Conservation (phyloP, 306 rosid genomes). For the Glycine latifolia region DNA sequence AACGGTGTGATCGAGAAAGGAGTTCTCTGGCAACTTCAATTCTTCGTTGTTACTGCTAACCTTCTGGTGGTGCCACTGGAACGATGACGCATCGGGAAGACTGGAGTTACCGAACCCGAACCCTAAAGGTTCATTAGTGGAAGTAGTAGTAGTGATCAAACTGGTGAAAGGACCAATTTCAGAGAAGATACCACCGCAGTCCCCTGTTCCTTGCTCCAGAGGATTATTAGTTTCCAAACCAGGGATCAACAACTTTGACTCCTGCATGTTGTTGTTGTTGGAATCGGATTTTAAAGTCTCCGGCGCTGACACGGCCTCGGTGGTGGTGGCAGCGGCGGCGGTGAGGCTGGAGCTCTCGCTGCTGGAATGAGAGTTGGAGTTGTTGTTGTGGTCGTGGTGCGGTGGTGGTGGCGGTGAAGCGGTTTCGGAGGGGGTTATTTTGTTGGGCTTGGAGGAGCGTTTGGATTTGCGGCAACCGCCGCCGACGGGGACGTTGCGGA, state of each 20-base stretch:
- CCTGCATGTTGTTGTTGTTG: conserved; percentile 40
- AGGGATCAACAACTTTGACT: conserved; percentile 45
- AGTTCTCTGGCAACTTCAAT: conserved; percentile 36
- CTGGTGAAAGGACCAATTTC: conserved; percentile 80
- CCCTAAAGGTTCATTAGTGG: conserved; percentile 64
- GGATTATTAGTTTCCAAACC: conserved; percentile 26
- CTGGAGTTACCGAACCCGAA: conserved; percentile 54
- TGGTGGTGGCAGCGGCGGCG: no score
- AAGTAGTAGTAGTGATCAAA: conserved; percentile 52
- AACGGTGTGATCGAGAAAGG: conserved; percentile 60
- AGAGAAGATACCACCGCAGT: conserved; percentile 72
- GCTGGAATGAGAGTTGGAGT: conserved; percentile 66
- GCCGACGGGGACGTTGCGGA: conserved; percentile 98
- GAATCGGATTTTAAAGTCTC: conserved; percentile 55
- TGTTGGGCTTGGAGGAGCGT: conserved; percentile 63
- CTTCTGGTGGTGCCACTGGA: conserved; percentile 56
- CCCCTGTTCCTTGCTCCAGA: conserved; percentile 51
- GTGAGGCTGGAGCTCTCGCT: conserved; percentile 90
- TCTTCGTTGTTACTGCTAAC: no score
- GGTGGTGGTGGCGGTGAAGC: conserved; percentile 13
- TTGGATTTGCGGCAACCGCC: conserved; percentile 95
- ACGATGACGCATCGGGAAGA: conserved; percentile 54
- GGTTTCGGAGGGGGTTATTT: not conserved
- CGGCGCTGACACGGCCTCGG: conserved; percentile 66
- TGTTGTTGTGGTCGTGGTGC: conserved; percentile 23